Base-by-base conservation (phyloP, 768 basidiomycete genomes). In the Clavaria fumosa region DNA sequence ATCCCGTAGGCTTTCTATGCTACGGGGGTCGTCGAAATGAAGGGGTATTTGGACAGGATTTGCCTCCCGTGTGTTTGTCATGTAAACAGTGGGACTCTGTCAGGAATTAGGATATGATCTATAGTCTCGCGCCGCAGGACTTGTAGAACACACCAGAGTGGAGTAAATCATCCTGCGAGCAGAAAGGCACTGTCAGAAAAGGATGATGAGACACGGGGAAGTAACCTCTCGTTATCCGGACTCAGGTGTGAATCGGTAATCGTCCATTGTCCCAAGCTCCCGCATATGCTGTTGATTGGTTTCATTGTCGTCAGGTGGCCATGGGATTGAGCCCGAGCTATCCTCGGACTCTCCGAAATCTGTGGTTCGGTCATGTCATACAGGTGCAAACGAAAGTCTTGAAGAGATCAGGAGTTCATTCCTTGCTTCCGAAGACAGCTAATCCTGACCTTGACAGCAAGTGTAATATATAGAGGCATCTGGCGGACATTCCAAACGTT, bases 381-480 rank as follows among this genome's bases (percentile, higher is more conserved):
- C 3, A 99, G 68, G 52, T 95, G 84, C 18, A 97, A 61, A 24
- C 72, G 72, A 50, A 91, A 97, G 55, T 93, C 88, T 82, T 54
- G 40, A 38, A n/a, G 35, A 20, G 30, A 5, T 34, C 32, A 26
- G 23, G 28, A 22, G 35, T 34, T 35, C 15, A 34, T 43, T 19
- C 23, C 3, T 12, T 19, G 7, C 1, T n/a, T 12, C 3, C n/a
- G 19, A 1, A 17, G 2, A 15, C 27, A 11, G 15, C 27, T 27
- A 7, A n/a, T 7, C 40, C 51, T 37, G 40, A 80, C 81, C 82
- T 69, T 83, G 78, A 31, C 72, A 75, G 47, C 90, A 93, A 3
- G 90, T 89, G 54, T 95, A 96, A 53, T 84, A 96, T 54, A 95
- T 91, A 0, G 80, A 76, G 0, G 85, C 81, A 51, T 89, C 86